Evolutionary conservation across 129 eudicot genomes (phyloP).

Genomic region (Arctium lappa): DNA sequence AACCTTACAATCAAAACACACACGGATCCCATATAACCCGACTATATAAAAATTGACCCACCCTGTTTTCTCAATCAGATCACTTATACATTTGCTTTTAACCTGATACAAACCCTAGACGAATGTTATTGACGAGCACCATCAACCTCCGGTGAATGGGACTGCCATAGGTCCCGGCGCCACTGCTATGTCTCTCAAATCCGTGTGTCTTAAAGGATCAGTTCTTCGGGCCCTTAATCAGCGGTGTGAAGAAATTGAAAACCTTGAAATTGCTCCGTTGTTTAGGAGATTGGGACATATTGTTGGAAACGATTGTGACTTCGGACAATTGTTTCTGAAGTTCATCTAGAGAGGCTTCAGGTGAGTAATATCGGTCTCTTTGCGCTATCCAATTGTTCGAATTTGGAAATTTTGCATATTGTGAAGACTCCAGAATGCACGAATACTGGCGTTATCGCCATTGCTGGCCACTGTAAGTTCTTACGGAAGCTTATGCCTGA

Average conservation of each 20-base stretch:
- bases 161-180: constrained; percentile 54
- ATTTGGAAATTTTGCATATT: constrained; percentile 36
- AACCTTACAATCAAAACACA: no score
- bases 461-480: constrained; percentile 28
- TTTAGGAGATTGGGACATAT: constrained; percentile 59
- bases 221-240: constrained; percentile 48
- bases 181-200: constrained; percentile 38
- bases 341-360: constrained; percentile 38
- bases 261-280: constrained; percentile 53
- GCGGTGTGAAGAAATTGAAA: constrained; percentile 49
- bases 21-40: no score
- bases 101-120: no score
- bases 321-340: constrained; percentile 25
- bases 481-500: constrained; percentile 41
- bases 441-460: constrained; percentile 21
- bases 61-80: no score
- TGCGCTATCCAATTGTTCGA: constrained; percentile 28
- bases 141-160: no score
- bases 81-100: no score
- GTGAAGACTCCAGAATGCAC: constrained; percentile 40
- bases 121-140: no score
- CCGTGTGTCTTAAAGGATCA: constrained; percentile 54
- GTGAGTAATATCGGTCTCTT: constrained; percentile 30
- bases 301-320: constrained; percentile 33
- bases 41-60: no score